Evolutionary conservation across 2,329 filamentous ascomycete species (phyloP).

Genomic region (Hymenoscyphus infarciens): DNA sequence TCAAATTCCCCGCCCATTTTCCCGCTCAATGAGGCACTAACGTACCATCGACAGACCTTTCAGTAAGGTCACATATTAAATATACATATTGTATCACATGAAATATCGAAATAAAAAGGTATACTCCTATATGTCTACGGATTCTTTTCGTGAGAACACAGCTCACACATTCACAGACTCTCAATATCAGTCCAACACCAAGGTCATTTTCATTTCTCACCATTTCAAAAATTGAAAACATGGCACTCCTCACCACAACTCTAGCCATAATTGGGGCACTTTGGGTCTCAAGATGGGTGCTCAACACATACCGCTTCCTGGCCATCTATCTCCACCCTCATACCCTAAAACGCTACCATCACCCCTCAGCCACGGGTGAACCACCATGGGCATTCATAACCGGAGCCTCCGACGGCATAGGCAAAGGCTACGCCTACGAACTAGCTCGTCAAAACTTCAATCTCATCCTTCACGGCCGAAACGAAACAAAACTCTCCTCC

Average conservation of each 20-base stretch:
- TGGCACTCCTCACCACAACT: constrained; percentile 2
- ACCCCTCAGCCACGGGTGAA: not conserved
- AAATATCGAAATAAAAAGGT: not conserved
- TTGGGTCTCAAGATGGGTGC: constrained; percentile 3
- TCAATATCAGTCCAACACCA: not conserved
- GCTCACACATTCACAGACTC: not conserved
- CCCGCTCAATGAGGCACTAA: no score
- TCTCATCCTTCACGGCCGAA: constrained; percentile 87
- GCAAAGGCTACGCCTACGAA: constrained; percentile 88
- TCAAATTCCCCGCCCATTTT: not conserved
- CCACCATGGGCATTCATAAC: constrained; percentile 79
- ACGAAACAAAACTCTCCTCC: constrained; percentile 23
- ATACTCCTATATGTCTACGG: not conserved
- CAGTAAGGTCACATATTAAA: not conserved
- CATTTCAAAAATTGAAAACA: not conserved
- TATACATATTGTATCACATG: not conserved
- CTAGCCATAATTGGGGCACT: constrained; percentile 7
- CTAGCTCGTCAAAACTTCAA: constrained; percentile 89
- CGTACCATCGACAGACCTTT: not conserved
- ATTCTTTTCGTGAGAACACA: not conserved
- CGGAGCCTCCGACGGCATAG: constrained; percentile 92
- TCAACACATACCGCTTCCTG: constrained; percentile 7
- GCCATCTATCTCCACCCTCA: constrained; percentile 9
- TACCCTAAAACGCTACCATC: constrained; percentile 12
- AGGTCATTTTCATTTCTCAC: not conserved